Percentiles rank a stretch among this genome's conserved stretches.
phyloP scores from a whole-genome alignment of 106 monocot genomes.

The Vanilla planifolia region DNA sequence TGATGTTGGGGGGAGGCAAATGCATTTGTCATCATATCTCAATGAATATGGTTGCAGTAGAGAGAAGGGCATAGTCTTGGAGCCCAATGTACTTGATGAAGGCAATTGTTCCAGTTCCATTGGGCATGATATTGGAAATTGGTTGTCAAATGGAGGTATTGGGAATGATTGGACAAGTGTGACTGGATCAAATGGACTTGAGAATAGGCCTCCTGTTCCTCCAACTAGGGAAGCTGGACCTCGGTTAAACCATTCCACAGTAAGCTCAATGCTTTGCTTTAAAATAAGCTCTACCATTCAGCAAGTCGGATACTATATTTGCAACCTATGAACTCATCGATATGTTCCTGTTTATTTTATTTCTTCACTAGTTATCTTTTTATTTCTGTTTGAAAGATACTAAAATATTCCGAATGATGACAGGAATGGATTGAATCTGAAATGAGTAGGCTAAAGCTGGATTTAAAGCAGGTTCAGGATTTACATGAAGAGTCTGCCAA shows the following conservation, averaged over 20 bases:
- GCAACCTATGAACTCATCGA: too few species aligned
- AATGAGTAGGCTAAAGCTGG: constrained; percentile 24
- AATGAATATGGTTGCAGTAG: constrained; percentile 1
- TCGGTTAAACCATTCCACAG: constrained; percentile 7
- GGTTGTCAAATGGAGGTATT: too few species aligned
- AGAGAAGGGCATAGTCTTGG: constrained; percentile 1
- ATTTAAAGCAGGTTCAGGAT: constrained; percentile 19
- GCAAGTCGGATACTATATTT: too few species aligned
- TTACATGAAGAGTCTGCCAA: constrained; percentile 15
- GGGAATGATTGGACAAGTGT: constrained; percentile 2
- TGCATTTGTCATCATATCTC: constrained; percentile 2
- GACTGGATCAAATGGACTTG: constrained; percentile 6
- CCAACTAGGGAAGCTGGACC: constrained; percentile 6
- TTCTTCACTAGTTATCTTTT: neutral
- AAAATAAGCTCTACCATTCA: neutral
- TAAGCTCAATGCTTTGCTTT: constrained; percentile 10
- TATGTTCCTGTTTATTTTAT: too few species aligned
- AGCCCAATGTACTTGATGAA: neutral
- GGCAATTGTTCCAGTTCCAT: neutral
- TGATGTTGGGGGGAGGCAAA: neutral
- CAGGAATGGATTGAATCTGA: constrained; percentile 31
- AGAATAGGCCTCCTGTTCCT: neutral
- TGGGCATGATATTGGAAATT: neutral
- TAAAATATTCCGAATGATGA: neutral
- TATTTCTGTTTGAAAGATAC: neutral